Evolutionary conservation across 2,329 filamentous ascomycete genomes (phyloP).

Genomic region (Epichloe festucae): DNA sequence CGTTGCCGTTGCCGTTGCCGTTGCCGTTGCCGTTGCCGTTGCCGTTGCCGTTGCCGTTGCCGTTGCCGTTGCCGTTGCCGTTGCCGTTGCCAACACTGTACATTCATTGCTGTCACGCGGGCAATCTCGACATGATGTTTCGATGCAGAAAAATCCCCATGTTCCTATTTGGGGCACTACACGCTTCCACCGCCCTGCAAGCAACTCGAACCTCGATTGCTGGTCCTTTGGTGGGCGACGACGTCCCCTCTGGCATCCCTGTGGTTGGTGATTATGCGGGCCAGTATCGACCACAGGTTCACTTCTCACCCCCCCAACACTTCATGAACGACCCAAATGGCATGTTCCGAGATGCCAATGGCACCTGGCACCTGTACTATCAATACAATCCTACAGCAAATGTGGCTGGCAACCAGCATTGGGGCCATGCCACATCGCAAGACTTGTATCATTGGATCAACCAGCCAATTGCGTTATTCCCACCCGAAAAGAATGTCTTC

Average conservation of each 20-base stretch:
- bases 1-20: not conserved
- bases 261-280: slow-evolving; percentile 10
- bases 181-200: not conserved
- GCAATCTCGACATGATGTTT: not conserved
- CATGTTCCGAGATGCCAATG: slow-evolving; percentile 38
- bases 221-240: not conserved
- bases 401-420: slow-evolving; percentile 47
- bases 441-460: slow-evolving; percentile 54
- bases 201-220: not conserved
- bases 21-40: not conserved
- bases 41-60: not conserved
- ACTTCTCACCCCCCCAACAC: slow-evolving; percentile 3
- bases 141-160: too few species aligned
- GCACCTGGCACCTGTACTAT: slow-evolving; percentile 52
- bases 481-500: slow-evolving; percentile 27
- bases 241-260: slow-evolving; percentile 12
- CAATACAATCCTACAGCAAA: slow-evolving; percentile 35
- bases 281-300: slow-evolving; percentile 10
- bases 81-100: not conserved
- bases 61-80: not conserved
- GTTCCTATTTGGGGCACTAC: not conserved
- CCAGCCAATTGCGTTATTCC: slow-evolving; percentile 47
- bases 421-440: slow-evolving; percentile 50
- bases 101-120: not conserved
- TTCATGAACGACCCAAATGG: slow-evolving; percentile 8